These are phyloP conservation scores for Fusarium sp. DNA, from an alignment of 2,329 filamentous ascomycete species.

Conservation along the genomic window DNA sequence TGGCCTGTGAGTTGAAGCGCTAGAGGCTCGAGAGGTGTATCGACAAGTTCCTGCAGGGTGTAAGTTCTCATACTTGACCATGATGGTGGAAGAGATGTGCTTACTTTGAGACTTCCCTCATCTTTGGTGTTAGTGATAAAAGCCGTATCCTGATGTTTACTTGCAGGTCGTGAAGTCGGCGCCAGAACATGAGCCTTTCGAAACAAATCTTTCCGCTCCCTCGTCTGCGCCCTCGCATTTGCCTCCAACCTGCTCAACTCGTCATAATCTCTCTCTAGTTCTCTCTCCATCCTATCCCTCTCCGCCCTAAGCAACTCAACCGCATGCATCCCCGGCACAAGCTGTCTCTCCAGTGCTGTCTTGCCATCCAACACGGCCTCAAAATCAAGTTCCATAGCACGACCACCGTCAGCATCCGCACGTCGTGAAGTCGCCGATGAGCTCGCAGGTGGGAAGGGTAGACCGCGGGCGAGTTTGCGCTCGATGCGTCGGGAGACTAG, in stretches of 20 bases:
- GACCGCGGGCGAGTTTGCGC: constrained; percentile 66
- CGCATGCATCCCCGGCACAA: constrained; percentile 72
- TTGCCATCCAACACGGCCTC: constrained; percentile 73
- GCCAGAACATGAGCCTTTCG: constrained; percentile 63
- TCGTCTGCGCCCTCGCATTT: constrained; percentile 66
- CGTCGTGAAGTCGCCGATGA: constrained; percentile 35
- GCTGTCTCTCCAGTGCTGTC: constrained; percentile 64
- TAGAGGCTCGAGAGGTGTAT: constrained; percentile 58
- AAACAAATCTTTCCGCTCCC: constrained; percentile 60
- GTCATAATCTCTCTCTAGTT: constrained; percentile 67
- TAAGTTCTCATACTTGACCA: background rate
- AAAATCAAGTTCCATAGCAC: constrained; percentile 72
- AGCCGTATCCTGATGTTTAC: constrained; percentile 13
- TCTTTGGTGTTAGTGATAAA: constrained; percentile 15
- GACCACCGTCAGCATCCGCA: constrained; percentile 52
- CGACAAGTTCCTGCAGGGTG: constrained; percentile 49
- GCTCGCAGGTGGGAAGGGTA: constrained; percentile 73
- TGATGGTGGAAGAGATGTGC: background rate
- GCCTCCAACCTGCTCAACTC: constrained; percentile 62
- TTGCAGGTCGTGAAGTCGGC: constrained; percentile 46
- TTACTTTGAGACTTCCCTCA: constrained; percentile 40
- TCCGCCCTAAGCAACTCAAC: constrained; percentile 70
- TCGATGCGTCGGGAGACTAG: constrained; percentile 66
- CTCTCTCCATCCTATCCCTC: constrained; percentile 65
- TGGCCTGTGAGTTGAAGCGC: constrained; percentile 63